Evolutionary conservation across 2,329 filamentous ascomycete genomes (phyloP).

Genomic region (Dothistroma septosporum): DNA sequence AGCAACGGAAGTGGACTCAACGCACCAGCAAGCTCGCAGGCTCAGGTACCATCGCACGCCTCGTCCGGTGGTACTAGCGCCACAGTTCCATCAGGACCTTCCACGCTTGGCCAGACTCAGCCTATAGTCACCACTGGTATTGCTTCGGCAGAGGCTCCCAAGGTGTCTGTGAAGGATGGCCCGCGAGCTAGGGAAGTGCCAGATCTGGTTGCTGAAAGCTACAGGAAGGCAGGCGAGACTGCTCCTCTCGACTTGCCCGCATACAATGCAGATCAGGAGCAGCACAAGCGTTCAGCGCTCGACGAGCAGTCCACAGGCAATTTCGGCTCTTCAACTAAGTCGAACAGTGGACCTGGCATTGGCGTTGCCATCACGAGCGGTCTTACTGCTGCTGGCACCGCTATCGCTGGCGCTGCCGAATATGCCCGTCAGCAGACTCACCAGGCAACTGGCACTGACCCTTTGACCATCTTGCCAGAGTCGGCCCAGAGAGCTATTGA

Average conservation of each 20-base stretch:
- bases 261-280: slow-evolving; percentile 54
- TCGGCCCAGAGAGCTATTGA: slow-evolving; percentile 47
- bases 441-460: slow-evolving; percentile 45
- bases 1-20: slow-evolving; percentile 29
- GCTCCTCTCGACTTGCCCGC: slow-evolving; percentile 2
- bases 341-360: not conserved
- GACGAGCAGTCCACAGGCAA: not conserved
- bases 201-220: slow-evolving; percentile 3
- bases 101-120: slow-evolving; percentile 32
- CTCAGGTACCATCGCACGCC: slow-evolving; percentile 10
- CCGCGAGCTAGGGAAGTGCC: slow-evolving; percentile 1
- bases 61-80: slow-evolving; percentile 40
- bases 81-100: slow-evolving; percentile 33
- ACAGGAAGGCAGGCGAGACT: slow-evolving; percentile 2
- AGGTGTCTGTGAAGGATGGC: not conserved
- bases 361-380: slow-evolving; percentile 5
- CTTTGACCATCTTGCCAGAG: slow-evolving; percentile 39
- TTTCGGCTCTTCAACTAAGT: not conserved
- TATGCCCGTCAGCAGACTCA: slow-evolving; percentile 37
- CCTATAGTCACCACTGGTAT: slow-evolving; percentile 41
- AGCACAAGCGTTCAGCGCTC: slow-evolving; percentile 45
- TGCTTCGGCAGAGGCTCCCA: slow-evolving; percentile 31
- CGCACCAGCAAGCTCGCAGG: slow-evolving; percentile 32
- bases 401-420: slow-evolving; percentile 37
- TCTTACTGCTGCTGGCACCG: slow-evolving; percentile 39